Conservation (phyloP, 768 basidiomycete genomes). For the Clathrus columnatus region DNA sequence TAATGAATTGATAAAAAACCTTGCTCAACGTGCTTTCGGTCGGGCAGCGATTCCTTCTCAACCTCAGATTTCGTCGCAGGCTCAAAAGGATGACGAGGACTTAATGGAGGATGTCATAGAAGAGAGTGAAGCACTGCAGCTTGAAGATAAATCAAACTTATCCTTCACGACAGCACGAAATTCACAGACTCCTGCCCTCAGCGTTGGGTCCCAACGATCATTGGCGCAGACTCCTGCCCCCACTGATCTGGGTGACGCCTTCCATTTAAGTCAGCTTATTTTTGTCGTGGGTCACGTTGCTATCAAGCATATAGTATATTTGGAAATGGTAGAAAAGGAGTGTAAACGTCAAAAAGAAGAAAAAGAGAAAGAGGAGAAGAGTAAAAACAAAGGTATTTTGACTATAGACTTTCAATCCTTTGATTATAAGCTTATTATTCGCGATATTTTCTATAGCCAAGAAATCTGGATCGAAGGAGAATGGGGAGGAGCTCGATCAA, state of each 20-base stretch:
- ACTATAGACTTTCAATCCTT: too few species aligned
- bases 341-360: slow-evolving; percentile 96
- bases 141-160: slow-evolving; percentile 17
- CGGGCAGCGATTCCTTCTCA: slow-evolving; percentile 6
- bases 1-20: slow-evolving; percentile 67
- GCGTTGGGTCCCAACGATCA: background rate
- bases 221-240: slow-evolving; percentile 10
- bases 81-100: slow-evolving; percentile 33
- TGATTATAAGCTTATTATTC: too few species aligned
- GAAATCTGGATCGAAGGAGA: slow-evolving; percentile 34
- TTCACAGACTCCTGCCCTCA: background rate
- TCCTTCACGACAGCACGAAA: slow-evolving; percentile 17
- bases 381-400: background rate
- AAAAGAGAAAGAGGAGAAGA: slow-evolving; percentile 57
- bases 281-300: slow-evolving; percentile 96
- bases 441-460: too few species aligned
- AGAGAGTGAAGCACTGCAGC: slow-evolving; percentile 24
- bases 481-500: slow-evolving; percentile 86
- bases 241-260: slow-evolving; percentile 68
- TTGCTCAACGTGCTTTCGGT: slow-evolving; percentile 67
- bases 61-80: slow-evolving; percentile 17
- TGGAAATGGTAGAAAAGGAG: slow-evolving; percentile 92
- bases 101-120: slow-evolving; percentile 50
- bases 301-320: slow-evolving; percentile 94
- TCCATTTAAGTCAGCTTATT: slow-evolving; percentile 85